A percentile compares a stretch with the other conserved stretches of the same genome.
These are phyloP conservation scores for Cercospora sp. DNA, from an alignment of 2,329 filamentous ascomycete genomes.

Conservation along the genomic window DNA sequence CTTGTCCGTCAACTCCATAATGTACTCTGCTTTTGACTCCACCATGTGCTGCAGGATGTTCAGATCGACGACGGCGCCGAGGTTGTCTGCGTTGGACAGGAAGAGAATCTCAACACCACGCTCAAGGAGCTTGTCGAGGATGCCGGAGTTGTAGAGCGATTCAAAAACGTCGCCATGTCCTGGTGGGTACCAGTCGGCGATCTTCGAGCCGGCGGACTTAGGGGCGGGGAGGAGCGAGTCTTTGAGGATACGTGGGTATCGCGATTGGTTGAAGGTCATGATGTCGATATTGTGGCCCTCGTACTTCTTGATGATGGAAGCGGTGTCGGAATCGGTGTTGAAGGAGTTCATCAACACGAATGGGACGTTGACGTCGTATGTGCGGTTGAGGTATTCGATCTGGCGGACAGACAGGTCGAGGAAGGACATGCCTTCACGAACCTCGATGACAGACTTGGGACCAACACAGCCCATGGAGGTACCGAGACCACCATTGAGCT, in stretches of 20 bases:
- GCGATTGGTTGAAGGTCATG: constrained; percentile 98
- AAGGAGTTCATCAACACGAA: constrained; percentile 99
- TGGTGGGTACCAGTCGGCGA: constrained; percentile 97
- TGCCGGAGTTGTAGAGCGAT: constrained; percentile 98
- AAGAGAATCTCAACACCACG: constrained; percentile 97
- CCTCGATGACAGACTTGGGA: constrained; percentile 98
- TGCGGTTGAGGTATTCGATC: constrained; percentile 98
- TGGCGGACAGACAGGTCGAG: constrained; percentile 96
- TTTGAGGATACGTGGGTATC: constrained; percentile 97
- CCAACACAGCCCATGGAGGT: constrained; percentile 99
- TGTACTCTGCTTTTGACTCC: constrained; percentile 94
- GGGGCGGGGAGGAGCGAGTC: constrained; percentile 95
- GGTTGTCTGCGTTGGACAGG: constrained; percentile 98
- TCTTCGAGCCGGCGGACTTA: constrained; percentile 81
- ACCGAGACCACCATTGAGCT: constrained; percentile 98
- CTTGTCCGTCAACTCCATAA: constrained; percentile 99
- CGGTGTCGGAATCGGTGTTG: constrained; percentile 98
- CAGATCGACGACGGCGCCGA: constrained; percentile 95
- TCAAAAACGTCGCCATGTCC: constrained; percentile 99
- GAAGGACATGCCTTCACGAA: constrained; percentile 99
- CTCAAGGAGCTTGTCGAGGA: constrained; percentile 92
- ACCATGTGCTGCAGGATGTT: constrained; percentile 99
- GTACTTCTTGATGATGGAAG: constrained; percentile 99
- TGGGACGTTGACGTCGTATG: constrained; percentile 93
- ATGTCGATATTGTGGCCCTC: constrained; percentile 99